A percentile compares a stretch with the other conserved stretches of the same genome.
Conservation (phyloP, 2,329 filamentous ascomycete genomes). For the Colletotrichum sp. region DNA sequence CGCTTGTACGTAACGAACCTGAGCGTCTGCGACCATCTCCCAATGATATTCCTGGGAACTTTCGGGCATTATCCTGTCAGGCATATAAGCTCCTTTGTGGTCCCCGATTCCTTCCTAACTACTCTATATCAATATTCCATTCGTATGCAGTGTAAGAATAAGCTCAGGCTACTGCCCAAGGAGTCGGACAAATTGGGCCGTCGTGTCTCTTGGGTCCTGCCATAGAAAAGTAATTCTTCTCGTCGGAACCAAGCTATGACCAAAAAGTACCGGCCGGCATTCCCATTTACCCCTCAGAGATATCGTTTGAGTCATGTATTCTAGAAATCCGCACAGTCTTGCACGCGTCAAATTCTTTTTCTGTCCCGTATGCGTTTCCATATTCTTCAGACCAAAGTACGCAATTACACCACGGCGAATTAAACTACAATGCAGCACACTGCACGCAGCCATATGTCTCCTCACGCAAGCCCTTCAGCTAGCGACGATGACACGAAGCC, state of each 20-base stretch:
- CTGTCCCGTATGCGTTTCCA: neutral
- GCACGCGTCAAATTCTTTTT: neutral
- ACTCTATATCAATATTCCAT: neutral
- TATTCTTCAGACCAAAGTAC: neutral
- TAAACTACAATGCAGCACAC: neutral
- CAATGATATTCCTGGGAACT: neutral
- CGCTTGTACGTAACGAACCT: neutral
- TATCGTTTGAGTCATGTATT: neutral
- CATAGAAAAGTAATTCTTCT: neutral
- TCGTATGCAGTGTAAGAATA: neutral
- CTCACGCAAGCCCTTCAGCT: neutral
- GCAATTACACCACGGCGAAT: neutral
- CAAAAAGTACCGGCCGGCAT: neutral
- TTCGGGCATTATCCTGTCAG: neutral
- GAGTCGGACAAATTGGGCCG: neutral
- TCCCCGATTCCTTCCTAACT: neutral
- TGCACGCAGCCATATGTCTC: neutral
- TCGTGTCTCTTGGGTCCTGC: neutral
- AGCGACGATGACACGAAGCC: neutral
- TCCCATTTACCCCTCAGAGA: neutral
- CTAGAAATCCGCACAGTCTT: neutral
- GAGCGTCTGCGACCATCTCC: neutral
- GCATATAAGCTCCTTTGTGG: neutral
- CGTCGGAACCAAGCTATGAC: neutral
- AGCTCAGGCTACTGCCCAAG: neutral